These are phyloP conservation scores for Coemansia sp. DNA, from an alignment of 192 early-diverging fungal species.

Conservation along the genomic window DNA sequence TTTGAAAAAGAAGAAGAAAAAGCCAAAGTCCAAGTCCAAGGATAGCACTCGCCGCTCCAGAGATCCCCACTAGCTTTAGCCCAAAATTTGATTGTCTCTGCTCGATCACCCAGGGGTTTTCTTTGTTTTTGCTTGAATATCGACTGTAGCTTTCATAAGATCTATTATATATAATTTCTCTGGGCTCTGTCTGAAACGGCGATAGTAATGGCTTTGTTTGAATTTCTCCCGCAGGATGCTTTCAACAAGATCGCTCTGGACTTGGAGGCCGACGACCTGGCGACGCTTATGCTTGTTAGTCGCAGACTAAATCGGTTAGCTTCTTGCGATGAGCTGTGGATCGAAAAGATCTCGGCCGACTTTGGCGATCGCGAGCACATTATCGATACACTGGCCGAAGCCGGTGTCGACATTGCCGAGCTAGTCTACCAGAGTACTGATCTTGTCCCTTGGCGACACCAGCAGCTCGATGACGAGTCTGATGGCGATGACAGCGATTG, in stretches of 20 bases:
- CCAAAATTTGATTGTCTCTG: neutral
- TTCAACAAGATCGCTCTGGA: slow-evolving; percentile 40
- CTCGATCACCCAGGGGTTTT: neutral
- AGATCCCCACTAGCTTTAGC: neutral
- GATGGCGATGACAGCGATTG: neutral
- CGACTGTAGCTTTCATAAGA: neutral
- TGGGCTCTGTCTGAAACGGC: neutral
- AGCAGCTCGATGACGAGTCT: neutral
- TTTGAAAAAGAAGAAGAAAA: slow-evolving; percentile 1
- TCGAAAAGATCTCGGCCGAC: slow-evolving; percentile 43
- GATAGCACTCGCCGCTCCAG: neutral
- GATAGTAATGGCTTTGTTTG: slow-evolving; percentile 21
- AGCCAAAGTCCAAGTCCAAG: neutral
- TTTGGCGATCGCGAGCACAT: slow-evolving; percentile 46
- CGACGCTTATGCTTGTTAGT: slow-evolving; percentile 31
- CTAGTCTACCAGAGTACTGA: slow-evolving; percentile 18
- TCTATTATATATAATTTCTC: neutral
- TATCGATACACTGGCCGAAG: slow-evolving; percentile 39
- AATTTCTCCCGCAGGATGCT: slow-evolving; percentile 36
- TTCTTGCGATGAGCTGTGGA: slow-evolving; percentile 37
- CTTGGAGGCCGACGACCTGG: slow-evolving; percentile 26
- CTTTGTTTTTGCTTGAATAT: neutral
- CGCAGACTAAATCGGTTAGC: slow-evolving; percentile 23
- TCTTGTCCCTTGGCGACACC: slow-evolving; percentile 29
- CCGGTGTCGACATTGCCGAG: slow-evolving; percentile 47